These are phyloP conservation scores for Odontarrhena argentea DNA, from an alignment of 345 rosid genomes.

Conservation along the genomic window DNA sequence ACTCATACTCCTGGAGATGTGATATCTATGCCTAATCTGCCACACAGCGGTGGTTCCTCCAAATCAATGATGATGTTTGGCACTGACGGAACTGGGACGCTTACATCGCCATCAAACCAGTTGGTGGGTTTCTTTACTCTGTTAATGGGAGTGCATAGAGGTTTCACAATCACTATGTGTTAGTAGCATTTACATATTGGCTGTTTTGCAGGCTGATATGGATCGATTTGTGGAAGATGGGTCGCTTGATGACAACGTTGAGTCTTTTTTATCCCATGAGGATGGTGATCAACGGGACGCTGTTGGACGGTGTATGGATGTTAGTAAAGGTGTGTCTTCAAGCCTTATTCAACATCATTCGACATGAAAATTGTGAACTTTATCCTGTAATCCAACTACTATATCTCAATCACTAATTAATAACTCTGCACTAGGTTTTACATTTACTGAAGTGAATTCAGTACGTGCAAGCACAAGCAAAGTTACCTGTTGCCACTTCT, in stretches of 20 bases:
- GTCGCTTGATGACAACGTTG: conserved; percentile 91
- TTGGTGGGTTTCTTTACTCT: conserved; percentile 60
- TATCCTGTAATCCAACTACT: conserved; percentile 18
- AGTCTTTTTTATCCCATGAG: conserved; percentile 92
- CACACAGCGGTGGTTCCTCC: conserved; percentile 81
- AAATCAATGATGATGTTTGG: conserved; percentile 74
- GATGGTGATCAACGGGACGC: conserved; percentile 83
- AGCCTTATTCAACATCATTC: conserved; percentile 10
- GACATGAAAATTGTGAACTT: conserved; percentile 11
- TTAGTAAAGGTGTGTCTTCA: conserved; percentile 49
- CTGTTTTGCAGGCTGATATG: conserved; percentile 82
- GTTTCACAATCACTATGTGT: neutral
- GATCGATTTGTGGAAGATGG: conserved; percentile 96
- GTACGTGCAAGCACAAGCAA: conserved; percentile 81
- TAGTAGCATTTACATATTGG: conserved; percentile 1
- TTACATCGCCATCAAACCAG: conserved; percentile 87
- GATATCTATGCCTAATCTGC: conserved; percentile 85
- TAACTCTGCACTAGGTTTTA: conserved; percentile 54
- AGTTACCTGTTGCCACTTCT: conserved; percentile 87
- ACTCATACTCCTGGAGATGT: conserved; percentile 97
- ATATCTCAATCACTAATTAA: conserved; percentile 27
- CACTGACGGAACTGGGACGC: conserved; percentile 78
- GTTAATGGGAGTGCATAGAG: conserved; percentile 9
- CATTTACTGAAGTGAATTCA: conserved; percentile 69
- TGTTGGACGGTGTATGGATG: conserved; percentile 82